Percentiles rank a stretch among this genome's conserved stretches.
Conservation (phyloP, 75 land plant species). For the Cupressus sempervirens region DNA sequence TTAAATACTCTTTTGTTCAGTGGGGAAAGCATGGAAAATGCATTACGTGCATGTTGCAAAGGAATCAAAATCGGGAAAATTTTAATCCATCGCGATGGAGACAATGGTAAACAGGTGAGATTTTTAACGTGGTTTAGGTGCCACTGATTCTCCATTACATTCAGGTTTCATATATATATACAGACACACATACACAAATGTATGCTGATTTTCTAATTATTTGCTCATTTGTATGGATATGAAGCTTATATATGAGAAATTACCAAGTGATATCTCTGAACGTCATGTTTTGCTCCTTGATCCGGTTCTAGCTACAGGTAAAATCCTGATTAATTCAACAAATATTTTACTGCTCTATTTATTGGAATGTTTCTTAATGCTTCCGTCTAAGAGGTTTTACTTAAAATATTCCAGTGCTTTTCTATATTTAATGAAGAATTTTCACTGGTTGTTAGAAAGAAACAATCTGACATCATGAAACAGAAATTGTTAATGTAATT, state of each 20-base stretch:
- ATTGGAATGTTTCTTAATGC: background rate
- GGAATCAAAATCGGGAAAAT: slow-evolving; percentile 46
- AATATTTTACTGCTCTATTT: background rate
- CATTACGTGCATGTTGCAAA: slow-evolving; percentile 43
- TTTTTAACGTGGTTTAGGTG: slow-evolving; percentile 17
- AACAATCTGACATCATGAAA: background rate
- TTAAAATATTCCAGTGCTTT: background rate
- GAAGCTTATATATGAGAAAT: slow-evolving; percentile 42
- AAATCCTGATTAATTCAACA: background rate
- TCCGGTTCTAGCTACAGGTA: slow-evolving; percentile 53
- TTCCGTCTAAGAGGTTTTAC: background rate
- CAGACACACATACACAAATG: background rate
- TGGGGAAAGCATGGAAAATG: slow-evolving; percentile 47
- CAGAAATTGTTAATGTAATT: too few relatives aligned
- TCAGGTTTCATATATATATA: background rate
- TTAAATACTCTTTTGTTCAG: background rate
- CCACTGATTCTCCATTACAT: slow-evolving; percentile 3
- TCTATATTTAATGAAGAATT: background rate
- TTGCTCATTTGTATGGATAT: background rate
- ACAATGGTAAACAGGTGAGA: slow-evolving; percentile 38
- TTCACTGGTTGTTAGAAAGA: background rate
- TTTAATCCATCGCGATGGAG: slow-evolving; percentile 41
- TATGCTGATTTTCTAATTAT: background rate
- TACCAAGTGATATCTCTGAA: slow-evolving; percentile 42
- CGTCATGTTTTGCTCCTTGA: slow-evolving; percentile 53